Conservation (phyloP, 768 basidiomycete genomes). For the Amanita phalloides region DNA sequence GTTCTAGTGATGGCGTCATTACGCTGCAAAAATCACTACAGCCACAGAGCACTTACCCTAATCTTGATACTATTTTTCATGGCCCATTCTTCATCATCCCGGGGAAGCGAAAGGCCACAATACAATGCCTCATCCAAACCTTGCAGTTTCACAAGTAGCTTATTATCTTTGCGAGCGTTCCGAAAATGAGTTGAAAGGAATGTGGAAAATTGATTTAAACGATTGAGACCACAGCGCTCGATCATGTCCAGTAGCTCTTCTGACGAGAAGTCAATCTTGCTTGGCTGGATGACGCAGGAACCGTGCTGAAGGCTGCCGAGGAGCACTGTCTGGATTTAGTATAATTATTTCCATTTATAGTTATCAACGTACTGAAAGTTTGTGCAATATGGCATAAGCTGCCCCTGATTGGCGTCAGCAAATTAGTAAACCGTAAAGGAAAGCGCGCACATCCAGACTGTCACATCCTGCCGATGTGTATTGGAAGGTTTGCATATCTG, state of each 20-base stretch:
- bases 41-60: slow-evolving; percentile 31
- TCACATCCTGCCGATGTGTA: slow-evolving; percentile 49
- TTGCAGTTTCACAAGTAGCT: slow-evolving; percentile 45
- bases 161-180: slow-evolving; percentile 46
- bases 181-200: slow-evolving; percentile 62
- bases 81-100: slow-evolving; percentile 68
- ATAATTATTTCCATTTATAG: slow-evolving; percentile 13
- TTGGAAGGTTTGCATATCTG: slow-evolving; percentile 38
- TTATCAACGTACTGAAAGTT: slow-evolving; percentile 42
- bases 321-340: slow-evolving; percentile 38
- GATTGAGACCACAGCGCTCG: slow-evolving; percentile 53
- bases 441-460: slow-evolving; percentile 56
- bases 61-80: slow-evolving; percentile 52
- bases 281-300: slow-evolving; percentile 63
- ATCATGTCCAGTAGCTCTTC: slow-evolving; percentile 70
- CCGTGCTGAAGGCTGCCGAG: slow-evolving; percentile 65
- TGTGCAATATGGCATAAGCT: slow-evolving; percentile 80
- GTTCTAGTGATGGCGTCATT: slow-evolving; percentile 33
- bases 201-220: slow-evolving; percentile 63
- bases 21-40: slow-evolving; percentile 8
- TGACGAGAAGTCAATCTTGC: slow-evolving; percentile 51
- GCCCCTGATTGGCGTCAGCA: slow-evolving; percentile 41
- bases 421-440: slow-evolving; percentile 11
- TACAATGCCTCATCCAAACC: slow-evolving; percentile 55
- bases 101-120: slow-evolving; percentile 51